phyloP scores from a whole-genome alignment of 1,284 basidiomycete species.

The Boletus smithii region DNA sequence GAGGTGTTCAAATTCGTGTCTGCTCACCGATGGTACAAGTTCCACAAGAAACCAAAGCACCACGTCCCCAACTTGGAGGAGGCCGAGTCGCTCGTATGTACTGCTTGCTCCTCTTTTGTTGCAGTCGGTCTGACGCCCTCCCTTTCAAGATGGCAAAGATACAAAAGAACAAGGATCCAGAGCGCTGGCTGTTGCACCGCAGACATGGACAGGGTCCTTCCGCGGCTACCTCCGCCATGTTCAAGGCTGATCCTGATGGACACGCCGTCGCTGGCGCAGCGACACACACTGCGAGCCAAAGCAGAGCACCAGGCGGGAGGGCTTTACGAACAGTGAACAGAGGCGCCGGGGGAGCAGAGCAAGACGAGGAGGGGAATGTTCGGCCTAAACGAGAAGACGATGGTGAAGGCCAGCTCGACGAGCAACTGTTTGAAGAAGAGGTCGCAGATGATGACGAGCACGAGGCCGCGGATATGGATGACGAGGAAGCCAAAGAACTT shows the following conservation, averaged over 20 bases:
- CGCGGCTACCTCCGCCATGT: slow-evolving; percentile 57
- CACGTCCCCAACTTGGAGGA: slow-evolving; percentile 66
- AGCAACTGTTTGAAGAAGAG: slow-evolving; percentile 79
- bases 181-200: slow-evolving; percentile 62
- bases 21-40: slow-evolving; percentile 86
- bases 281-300: slow-evolving; percentile 48
- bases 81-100: slow-evolving; percentile 67
- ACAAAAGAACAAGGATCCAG: slow-evolving; percentile 68
- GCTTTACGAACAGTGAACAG: slow-evolving; percentile 61
- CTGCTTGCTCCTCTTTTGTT: slow-evolving; percentile 28
- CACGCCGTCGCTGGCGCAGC: slow-evolving; percentile 38
- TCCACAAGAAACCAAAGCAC: slow-evolving; percentile 77
- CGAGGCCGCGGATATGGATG: slow-evolving; percentile 66
- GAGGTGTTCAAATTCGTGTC: slow-evolving; percentile 83
- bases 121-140: neutral
- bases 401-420: slow-evolving; percentile 73
- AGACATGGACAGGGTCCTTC: slow-evolving; percentile 57
- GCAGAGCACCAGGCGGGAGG: slow-evolving; percentile 62
- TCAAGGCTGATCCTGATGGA: slow-evolving; percentile 59
- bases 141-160: slow-evolving; percentile 44
- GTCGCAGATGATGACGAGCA: slow-evolving; percentile 87
- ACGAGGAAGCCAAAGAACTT: slow-evolving; percentile 83
- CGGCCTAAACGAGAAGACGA: slow-evolving; percentile 56
- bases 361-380: slow-evolving; percentile 48
- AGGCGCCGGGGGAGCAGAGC: slow-evolving; percentile 68